Evolutionary conservation across 495 filamentous ascomycete species (phyloP).

Genomic region (Podospora conica): DNA sequence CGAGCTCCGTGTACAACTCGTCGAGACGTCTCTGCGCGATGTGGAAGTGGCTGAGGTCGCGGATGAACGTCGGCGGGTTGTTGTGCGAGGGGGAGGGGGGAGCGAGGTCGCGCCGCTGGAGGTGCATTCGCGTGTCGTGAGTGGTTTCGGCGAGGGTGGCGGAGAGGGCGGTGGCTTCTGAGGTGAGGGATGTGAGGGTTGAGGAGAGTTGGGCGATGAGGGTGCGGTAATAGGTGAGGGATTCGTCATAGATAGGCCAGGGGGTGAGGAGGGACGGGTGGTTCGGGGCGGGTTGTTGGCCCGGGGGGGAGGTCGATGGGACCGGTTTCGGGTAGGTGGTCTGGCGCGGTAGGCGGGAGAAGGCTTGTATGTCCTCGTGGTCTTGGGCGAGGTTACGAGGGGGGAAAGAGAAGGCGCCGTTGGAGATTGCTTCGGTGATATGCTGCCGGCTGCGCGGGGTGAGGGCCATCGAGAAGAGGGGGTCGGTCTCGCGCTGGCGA

Average conservation of each 20-base stretch:
- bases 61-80: not conserved
- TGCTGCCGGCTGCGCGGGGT: not conserved
- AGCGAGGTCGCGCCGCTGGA: too few species aligned
- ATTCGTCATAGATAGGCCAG: not conserved
- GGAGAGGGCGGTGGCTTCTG: not conserved
- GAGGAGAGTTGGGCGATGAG: not conserved
- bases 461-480: not conserved
- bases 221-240: not conserved
- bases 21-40: not conserved
- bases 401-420: not conserved
- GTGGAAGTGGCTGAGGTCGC: not conserved
- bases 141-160: not conserved
- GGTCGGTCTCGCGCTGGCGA: not conserved
- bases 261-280: not conserved
- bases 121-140: not conserved
- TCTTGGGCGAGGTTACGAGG: not conserved
- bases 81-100: too few species aligned
- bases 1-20: not conserved
- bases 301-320: not conserved
- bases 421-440: not conserved
- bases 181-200: not conserved
- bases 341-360: not conserved
- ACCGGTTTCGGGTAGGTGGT: not conserved
- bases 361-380: not conserved
- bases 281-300: too few species aligned